These are phyloP conservation scores for Lumnitzera racemosa DNA, from an alignment of 345 rosid genomes.

Conservation along the genomic window DNA sequence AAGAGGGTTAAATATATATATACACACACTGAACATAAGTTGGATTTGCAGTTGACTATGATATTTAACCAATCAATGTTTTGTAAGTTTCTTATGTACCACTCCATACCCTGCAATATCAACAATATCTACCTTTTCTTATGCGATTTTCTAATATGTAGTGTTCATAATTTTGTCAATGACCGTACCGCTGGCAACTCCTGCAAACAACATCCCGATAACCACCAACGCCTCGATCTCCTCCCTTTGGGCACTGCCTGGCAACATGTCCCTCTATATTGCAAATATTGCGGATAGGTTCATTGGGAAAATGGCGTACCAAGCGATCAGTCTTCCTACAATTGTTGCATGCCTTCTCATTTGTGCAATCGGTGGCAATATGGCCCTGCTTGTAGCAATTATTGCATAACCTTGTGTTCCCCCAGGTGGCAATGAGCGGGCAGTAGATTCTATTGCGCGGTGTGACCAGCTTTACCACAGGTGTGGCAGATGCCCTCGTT, in stretches of 20 bases:
- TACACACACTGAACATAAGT: too few relatives aligned
- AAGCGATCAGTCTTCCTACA: constrained; percentile 89
- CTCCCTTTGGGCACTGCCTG: constrained; percentile 69
- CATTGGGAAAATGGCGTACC: constrained; percentile 80
- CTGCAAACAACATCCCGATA: constrained; percentile 63
- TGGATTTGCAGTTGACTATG: too few relatives aligned
- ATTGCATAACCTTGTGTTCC: constrained; percentile 82
- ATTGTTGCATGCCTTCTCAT: constrained; percentile 94
- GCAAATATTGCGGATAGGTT: constrained; percentile 75
- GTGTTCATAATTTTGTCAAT: constrained; percentile 5
- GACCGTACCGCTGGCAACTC: constrained; percentile 71
- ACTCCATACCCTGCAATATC: too few relatives aligned
- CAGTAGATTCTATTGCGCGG: constrained; percentile 77
- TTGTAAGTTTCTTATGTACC: too few relatives aligned
- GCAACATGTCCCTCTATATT: constrained; percentile 86
- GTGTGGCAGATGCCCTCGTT: constrained; percentile 97
- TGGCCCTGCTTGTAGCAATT: constrained; percentile 96
- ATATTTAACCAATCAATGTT: too few relatives aligned
- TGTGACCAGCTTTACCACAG: constrained; percentile 95
- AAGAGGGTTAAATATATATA: too few relatives aligned
- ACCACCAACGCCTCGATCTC: constrained; percentile 39
- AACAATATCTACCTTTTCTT: too few relatives aligned
- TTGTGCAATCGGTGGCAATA: constrained; percentile 81
- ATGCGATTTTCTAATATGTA: too few relatives aligned
- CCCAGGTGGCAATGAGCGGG: constrained; percentile 52